phyloP scores from a whole-genome alignment of 768 basidiomycete genomes.

The Phaeotremella skinneri region DNA sequence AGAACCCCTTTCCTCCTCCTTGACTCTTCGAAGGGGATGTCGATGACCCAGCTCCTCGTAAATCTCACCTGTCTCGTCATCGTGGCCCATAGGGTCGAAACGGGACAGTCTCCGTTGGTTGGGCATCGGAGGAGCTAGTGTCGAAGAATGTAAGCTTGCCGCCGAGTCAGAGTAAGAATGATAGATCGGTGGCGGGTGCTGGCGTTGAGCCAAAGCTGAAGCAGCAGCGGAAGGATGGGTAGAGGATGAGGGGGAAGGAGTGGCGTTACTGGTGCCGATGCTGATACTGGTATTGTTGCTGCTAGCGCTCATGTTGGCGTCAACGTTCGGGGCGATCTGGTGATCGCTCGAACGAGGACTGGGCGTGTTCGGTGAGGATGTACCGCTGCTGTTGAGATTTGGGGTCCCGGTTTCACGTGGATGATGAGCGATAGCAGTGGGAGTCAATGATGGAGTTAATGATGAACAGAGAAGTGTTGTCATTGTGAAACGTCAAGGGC shows the following conservation, averaged over 20 bases:
- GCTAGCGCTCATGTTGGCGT: too few relatives aligned
- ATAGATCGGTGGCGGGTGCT: neutral
- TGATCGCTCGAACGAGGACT: neutral
- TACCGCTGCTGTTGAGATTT: neutral
- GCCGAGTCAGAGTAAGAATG: neutral
- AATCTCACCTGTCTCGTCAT: constrained; percentile 19
- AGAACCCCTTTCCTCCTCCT: constrained; percentile 21
- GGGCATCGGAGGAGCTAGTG: neutral
- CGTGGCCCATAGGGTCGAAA: constrained; percentile 40
- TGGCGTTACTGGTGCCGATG: too few relatives aligned
- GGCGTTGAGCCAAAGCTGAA: neutral
- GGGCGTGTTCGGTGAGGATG: neutral
- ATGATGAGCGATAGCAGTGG: neutral
- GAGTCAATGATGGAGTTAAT: neutral
- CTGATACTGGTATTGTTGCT: too few relatives aligned
- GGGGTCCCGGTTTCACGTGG: neutral
- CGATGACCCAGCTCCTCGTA: constrained; percentile 37
- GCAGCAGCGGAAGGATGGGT: constrained; percentile 5
- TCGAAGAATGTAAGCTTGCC: neutral
- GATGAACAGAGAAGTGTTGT: neutral
- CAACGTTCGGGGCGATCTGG: neutral
- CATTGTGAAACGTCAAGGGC: neutral
- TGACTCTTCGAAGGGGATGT: constrained; percentile 36
- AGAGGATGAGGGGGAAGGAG: neutral
- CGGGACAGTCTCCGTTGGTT: constrained; percentile 24